phyloP scores from a whole-genome alignment of 2,329 filamentous ascomycete species.

The Colletotrichum sp. region DNA sequence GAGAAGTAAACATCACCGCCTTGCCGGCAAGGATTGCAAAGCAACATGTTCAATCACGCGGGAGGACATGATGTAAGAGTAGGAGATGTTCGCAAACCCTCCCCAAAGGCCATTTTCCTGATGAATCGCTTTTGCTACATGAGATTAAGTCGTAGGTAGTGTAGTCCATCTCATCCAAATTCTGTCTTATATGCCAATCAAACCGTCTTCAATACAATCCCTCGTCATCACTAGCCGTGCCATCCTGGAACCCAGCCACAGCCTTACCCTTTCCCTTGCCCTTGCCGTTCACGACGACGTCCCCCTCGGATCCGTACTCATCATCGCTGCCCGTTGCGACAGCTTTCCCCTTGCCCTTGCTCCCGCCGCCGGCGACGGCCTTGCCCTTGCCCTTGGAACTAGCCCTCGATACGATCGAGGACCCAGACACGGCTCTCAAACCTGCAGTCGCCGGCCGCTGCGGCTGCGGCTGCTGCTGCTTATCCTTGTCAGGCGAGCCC shows the following conservation, averaged over 20 bases:
- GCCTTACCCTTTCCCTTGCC: constrained; percentile 64
- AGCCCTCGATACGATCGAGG: constrained; percentile 29
- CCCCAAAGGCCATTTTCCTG: background rate
- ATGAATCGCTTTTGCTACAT: background rate
- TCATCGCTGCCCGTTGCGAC: constrained; percentile 36
- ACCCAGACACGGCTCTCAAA: constrained; percentile 28
- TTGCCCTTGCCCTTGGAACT: constrained; percentile 41
- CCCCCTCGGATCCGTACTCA: constrained; percentile 35
- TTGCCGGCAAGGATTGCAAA: background rate
- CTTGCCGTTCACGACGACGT: constrained; percentile 30
- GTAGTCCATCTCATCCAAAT: background rate
- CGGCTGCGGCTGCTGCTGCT: constrained; percentile 31
- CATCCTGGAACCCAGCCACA: constrained; percentile 55
- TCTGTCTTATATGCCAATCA: background rate
- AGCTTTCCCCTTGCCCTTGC: constrained; percentile 44
- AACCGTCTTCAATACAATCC: constrained; percentile 52
- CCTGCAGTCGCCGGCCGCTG: constrained; percentile 12
- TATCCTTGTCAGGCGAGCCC: constrained; percentile 55
- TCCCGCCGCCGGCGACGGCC: constrained; percentile 31
- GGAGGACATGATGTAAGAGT: background rate
- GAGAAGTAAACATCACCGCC: background rate
- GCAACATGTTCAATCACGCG: background rate
- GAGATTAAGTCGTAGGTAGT: background rate
- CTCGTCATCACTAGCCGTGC: constrained; percentile 61
- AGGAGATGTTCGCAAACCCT: background rate